Conservation (phyloP, 805 yeast species). For the Isabelozyma pseudorhagii region DNA sequence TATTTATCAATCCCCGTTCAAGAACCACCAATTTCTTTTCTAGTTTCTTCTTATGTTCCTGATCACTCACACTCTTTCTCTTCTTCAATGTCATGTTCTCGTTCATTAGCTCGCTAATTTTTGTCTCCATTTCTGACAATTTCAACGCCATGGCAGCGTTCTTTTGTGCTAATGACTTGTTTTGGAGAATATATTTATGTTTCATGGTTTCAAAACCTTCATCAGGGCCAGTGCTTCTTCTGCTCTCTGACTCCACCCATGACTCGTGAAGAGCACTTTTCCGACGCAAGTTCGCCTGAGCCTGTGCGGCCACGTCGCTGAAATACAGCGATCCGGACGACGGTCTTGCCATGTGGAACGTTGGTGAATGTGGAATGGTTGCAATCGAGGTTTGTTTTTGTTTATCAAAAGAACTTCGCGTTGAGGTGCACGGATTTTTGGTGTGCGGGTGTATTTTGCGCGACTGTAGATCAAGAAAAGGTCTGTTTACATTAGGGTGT, state of each 20-base stretch:
- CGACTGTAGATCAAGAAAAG: neutral
- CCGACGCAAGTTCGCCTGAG: neutral
- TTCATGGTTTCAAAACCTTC: slow-evolving; percentile 14
- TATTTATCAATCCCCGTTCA: slow-evolving; percentile 38
- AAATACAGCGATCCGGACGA: neutral
- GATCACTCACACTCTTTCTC: slow-evolving; percentile 22
- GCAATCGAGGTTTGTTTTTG: neutral
- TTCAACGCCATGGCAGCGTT: slow-evolving; percentile 52
- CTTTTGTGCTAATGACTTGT: slow-evolving; percentile 57
- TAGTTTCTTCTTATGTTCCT: slow-evolving; percentile 26
- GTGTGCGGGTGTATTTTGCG: neutral
- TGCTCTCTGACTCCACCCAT: neutral
- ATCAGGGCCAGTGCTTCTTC: neutral
- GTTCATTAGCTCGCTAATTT: slow-evolving; percentile 45
- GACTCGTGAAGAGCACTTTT: neutral
- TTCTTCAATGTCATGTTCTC: slow-evolving; percentile 48
- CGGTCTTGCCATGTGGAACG: slow-evolving; percentile 1
- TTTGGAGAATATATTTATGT: slow-evolving; percentile 42
- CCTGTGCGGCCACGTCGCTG: neutral
- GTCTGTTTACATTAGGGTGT: too few species aligned
- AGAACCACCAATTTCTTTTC: slow-evolving; percentile 34
- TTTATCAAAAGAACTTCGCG: neutral
- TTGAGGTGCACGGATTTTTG: neutral
- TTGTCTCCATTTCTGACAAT: slow-evolving; percentile 51
- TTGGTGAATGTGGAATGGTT: neutral